Percentiles rank a stretch among this genome's conserved stretches.
Conservation (phyloP, 352 stramenopile genomes). For the Saprolegnia diclina region DNA sequence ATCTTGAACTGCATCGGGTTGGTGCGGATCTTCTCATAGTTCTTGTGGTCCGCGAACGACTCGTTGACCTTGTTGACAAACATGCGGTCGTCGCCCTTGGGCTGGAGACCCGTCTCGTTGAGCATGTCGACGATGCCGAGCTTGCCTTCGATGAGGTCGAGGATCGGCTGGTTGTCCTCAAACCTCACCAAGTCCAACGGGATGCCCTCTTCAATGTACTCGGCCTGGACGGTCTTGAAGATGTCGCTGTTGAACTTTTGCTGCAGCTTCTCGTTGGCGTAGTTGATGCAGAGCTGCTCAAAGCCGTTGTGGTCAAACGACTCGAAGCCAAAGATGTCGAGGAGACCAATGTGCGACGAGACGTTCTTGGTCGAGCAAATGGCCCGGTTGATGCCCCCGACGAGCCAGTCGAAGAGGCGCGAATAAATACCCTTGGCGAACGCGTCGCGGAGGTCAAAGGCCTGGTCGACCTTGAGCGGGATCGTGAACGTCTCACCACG, state of each 20-base stretch:
- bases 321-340: conserved; percentile 93
- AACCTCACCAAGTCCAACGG: conserved; percentile 87
- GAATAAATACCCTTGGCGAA: conserved; percentile 92
- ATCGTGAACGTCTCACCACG: conserved; percentile 72
- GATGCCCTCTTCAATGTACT: conserved; percentile 90
- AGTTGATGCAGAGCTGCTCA: conserved; percentile 93
- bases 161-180: conserved; percentile 85
- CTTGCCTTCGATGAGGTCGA: conserved; percentile 86
- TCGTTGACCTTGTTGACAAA: conserved; percentile 81
- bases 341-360: conserved; percentile 86
- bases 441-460: conserved; percentile 85
- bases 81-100: conserved; percentile 72
- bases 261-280: conserved; percentile 89
- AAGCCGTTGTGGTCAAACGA: conserved; percentile 89
- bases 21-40: conserved; percentile 72
- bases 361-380: conserved; percentile 67
- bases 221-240: conserved; percentile 88
- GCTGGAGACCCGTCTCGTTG: conserved; percentile 84
- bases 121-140: conserved; percentile 85
- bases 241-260: conserved; percentile 85
- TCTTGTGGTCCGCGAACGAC: conserved; percentile 74
- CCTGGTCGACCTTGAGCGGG: conserved; percentile 80
- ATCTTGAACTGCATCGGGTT: conserved; percentile 80
- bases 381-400: conserved; percentile 90
- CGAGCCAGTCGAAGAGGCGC: conserved; percentile 94